These are phyloP conservation scores for Neoboletus brunneissimus DNA, from an alignment of 768 basidiomycete genomes.

Conservation along the genomic window DNA sequence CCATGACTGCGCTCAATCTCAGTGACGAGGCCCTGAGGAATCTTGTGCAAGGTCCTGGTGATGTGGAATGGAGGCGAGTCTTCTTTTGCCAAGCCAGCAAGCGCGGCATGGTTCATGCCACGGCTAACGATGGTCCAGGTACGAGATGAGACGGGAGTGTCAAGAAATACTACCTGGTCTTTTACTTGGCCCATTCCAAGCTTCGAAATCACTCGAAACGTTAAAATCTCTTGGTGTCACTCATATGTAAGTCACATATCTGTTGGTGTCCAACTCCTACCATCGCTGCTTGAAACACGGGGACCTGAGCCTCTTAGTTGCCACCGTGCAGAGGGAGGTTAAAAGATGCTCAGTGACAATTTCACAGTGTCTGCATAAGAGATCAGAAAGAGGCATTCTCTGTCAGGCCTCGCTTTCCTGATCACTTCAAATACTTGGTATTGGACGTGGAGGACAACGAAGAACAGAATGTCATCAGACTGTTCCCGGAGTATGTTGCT, in stretches of 20 bases:
- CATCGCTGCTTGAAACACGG: background rate
- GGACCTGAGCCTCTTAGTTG: background rate
- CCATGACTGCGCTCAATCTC: conserved; percentile 24
- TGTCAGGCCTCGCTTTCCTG: conserved; percentile 80
- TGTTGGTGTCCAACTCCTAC: background rate
- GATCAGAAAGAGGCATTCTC: conserved; percentile 90
- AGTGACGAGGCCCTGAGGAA: conserved; percentile 46
- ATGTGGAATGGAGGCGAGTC: conserved; percentile 79
- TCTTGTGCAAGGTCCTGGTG: conserved; percentile 74
- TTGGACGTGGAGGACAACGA: conserved; percentile 90
- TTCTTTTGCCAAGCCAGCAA: background rate
- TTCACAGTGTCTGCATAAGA: conserved; percentile 75
- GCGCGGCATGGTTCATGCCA: conserved; percentile 1
- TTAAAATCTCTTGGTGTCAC: conserved; percentile 68
- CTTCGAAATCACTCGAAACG: conserved; percentile 76
- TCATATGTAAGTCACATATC: conserved; percentile 59
- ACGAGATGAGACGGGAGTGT: conserved; percentile 94
- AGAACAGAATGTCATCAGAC: conserved; percentile 89
- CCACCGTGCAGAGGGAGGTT: background rate
- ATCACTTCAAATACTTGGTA: conserved; percentile 71
- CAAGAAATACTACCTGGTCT: conserved; percentile 87
- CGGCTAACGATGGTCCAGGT: conserved; percentile 43
- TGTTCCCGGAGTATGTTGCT: conserved; percentile 74
- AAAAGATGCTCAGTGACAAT: background rate
- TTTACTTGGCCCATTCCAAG: conserved; percentile 82